Conservation (phyloP, 768 basidiomycete genomes). For the Tulasnella sp. region DNA sequence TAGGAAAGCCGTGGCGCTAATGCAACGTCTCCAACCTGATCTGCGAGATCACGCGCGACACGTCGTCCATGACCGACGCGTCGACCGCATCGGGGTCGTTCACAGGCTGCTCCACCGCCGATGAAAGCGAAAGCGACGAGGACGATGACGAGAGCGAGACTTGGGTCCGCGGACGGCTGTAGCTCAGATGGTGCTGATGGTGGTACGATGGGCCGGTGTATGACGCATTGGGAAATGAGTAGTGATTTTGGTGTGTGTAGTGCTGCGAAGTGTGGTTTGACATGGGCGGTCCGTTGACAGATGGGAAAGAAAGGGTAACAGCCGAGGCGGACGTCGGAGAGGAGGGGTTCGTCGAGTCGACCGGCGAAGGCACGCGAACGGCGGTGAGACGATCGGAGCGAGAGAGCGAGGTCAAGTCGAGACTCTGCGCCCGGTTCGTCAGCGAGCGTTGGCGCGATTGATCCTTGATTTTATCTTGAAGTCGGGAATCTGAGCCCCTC, state of each 20-base stretch:
- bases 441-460: constrained; percentile 48
- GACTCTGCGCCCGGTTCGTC: constrained; percentile 77
- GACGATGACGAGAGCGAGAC: constrained; percentile 1
- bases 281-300: constrained; percentile 10
- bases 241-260: constrained; percentile 15
- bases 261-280: background rate
- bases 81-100: constrained; percentile 8
- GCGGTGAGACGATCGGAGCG: constrained; percentile 25
- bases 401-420: constrained; percentile 79
- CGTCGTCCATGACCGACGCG: constrained; percentile 18
- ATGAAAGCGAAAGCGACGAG: constrained; percentile 11
- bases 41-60: constrained; percentile 18
- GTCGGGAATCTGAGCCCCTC: constrained; percentile 69
- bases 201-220: background rate
- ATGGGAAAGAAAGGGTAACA: constrained; percentile 14
- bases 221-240: constrained; percentile 1
- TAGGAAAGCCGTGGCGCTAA: no score
- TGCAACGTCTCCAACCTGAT: constrained; percentile 15
- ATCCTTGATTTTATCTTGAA: constrained; percentile 75
- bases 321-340: constrained; percentile 11
- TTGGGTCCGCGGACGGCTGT: constrained; percentile 6
- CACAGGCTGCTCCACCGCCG: background rate
- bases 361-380: constrained; percentile 8
- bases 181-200: constrained; percentile 9
- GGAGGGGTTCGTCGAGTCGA: background rate